Base-by-base conservation (phyloP, 257 asterid genomes). In the Mentha longifolia region DNA sequence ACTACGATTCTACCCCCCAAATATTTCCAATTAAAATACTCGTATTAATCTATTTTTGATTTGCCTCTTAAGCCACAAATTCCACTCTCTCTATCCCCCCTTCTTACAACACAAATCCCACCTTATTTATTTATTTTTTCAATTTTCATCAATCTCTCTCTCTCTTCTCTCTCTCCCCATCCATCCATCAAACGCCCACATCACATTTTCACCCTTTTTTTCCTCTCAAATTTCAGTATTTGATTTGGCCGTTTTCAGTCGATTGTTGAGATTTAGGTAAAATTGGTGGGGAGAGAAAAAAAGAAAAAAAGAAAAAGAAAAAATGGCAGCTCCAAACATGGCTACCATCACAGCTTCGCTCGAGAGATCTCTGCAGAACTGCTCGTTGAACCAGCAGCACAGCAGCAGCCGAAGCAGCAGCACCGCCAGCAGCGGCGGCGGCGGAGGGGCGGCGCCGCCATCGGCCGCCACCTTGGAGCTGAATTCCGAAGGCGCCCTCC, bases 281-380 rank as follows among this genome's bases (percentile, higher is more conserved):
- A 7, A n/a, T 64, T 64, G 22, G 42, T 65, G 51, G n/a, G 25
- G 47, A 8, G 14, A 16, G 12, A 55, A 3, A 57, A 16, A 9
- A n/a, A n/a, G n/a, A n/a, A 14, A 57, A 12, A 61, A 35, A 8
- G 12, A 19, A 3, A 19, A 0, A n/a, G n/a, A n/a, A 22, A 55
- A 74, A 54, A 88, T 87, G 97, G 79, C 79, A 62, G 74, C 71
- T 45, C 95, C 96, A 43, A 86, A 88, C 77, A 89, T 83, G 88
- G 86, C 84, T 3, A 56, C 92, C 0, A 78, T 85, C 76, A 86
- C 95, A 43, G 86, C 90, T 0, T 89, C 99, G 5, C 66, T 92
- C 3, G 93, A 84, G 79, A 90, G 85, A 87, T 87, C 96, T 46
- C 87, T 95, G 59, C 95, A 82, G 43, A 88, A 92, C 73, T 88